Evolutionary conservation across 75 land plant genomes (phyloP).

Genomic region (Sequoia sempervirens): DNA sequence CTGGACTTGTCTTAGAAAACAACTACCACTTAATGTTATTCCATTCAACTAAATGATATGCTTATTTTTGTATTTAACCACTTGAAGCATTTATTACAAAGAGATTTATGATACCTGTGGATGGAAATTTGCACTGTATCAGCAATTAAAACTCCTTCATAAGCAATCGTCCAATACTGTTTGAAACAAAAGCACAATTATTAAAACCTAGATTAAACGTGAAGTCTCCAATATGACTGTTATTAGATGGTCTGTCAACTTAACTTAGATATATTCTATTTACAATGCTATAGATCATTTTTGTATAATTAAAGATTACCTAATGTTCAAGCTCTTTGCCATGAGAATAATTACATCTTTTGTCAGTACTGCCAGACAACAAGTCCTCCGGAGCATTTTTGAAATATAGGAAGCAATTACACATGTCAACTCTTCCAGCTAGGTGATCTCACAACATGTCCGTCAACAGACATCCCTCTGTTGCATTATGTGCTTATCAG

Average conservation of each 20-base stretch:
- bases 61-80: background rate
- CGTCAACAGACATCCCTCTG: background rate
- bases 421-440: background rate
- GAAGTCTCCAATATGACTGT: background rate
- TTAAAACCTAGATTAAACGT: background rate
- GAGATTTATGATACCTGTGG: background rate
- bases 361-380: background rate
- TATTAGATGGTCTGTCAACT: background rate
- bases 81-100: background rate
- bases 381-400: background rate
- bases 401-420: background rate
- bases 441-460: background rate
- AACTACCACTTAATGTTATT: too few relatives aligned
- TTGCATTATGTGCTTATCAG: background rate
- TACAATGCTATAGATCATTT: background rate
- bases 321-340: background rate
- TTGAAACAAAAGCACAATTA: background rate
- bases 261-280: background rate
- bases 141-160: background rate
- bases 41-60: background rate
- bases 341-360: background rate
- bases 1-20: too few relatives aligned
- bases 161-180: background rate
- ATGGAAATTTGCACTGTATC: background rate
- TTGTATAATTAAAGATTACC: background rate